These are phyloP conservation scores for Trichosporon asahii DNA, from an alignment of 1,284 basidiomycete species.

Conservation along the genomic window DNA sequence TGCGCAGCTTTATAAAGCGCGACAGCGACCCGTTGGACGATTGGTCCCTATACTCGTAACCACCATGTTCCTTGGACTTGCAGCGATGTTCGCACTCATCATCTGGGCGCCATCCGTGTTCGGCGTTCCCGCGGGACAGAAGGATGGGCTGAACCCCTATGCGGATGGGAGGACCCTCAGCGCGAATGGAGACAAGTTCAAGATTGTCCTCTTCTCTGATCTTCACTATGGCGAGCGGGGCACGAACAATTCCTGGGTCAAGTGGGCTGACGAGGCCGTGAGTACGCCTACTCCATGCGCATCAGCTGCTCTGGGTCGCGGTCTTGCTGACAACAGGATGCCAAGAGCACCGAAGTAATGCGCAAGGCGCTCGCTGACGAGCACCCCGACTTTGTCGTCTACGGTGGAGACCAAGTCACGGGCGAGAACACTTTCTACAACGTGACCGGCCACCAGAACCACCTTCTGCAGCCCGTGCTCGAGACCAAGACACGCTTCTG, in stretches of 20 bases:
- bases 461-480: constrained; percentile 20
- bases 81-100: neutral
- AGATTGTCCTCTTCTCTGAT: constrained; percentile 26
- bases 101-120: neutral
- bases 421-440: constrained; percentile 31
- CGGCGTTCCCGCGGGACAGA: neutral
- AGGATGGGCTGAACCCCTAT: constrained; percentile 14
- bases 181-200: constrained; percentile 22
- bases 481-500: constrained; percentile 23
- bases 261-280: constrained; percentile 21
- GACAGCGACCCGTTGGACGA: too few species aligned
- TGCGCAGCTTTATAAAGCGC: too few species aligned
- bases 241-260: constrained; percentile 19
- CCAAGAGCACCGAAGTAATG: constrained; percentile 22
- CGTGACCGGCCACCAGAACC: constrained; percentile 23
- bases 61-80: neutral
- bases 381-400: constrained; percentile 27
- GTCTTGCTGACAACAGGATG: constrained; percentile 24
- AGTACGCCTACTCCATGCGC: neutral
- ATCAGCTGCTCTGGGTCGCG: too few species aligned
- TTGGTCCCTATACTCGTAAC: neutral
- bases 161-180: constrained; percentile 19
- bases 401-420: constrained; percentile 30
- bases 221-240: constrained; percentile 31
- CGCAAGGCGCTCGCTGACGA: constrained; percentile 22